Conservation (phyloP, 148 eudicot genomes). For the Rhododendron simsii region DNA sequence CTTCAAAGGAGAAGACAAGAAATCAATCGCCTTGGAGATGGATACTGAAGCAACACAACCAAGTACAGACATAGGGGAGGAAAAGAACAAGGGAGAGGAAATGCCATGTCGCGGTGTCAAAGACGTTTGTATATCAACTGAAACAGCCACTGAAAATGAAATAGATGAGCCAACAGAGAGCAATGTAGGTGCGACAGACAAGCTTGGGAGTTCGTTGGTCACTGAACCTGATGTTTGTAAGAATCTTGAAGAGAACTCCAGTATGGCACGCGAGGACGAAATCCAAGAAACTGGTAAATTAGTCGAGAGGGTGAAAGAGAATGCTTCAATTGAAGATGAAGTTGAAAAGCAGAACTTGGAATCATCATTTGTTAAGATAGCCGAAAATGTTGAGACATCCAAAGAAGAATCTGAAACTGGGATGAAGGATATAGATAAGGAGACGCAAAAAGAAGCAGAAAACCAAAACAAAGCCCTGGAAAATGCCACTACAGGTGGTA, state of each 20-base stretch:
- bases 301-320: constrained; percentile 6
- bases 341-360: background rate
- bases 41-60: background rate
- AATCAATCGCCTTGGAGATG: background rate
- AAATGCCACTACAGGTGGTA: constrained; percentile 1
- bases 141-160: background rate
- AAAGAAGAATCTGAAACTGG: constrained; percentile 14
- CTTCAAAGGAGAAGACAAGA: background rate
- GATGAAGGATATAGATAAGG: constrained; percentile 7
- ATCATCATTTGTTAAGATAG: background rate
- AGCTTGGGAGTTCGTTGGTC: background rate
- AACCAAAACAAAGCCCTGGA: background rate
- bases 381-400: background rate
- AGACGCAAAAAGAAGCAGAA: constrained; percentile 6
- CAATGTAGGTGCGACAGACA: background rate
- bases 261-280: constrained; percentile 1
- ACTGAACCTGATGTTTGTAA: background rate
- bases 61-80: background rate
- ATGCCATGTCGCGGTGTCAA: background rate
- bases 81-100: constrained; percentile 6
- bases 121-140: background rate
- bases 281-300: background rate
- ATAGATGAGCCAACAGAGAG: constrained; percentile 5
- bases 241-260: constrained; percentile 9
- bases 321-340: background rate